Conservation (phyloP, 306 rosid species). For the Ochetophila trinervis region DNA sequence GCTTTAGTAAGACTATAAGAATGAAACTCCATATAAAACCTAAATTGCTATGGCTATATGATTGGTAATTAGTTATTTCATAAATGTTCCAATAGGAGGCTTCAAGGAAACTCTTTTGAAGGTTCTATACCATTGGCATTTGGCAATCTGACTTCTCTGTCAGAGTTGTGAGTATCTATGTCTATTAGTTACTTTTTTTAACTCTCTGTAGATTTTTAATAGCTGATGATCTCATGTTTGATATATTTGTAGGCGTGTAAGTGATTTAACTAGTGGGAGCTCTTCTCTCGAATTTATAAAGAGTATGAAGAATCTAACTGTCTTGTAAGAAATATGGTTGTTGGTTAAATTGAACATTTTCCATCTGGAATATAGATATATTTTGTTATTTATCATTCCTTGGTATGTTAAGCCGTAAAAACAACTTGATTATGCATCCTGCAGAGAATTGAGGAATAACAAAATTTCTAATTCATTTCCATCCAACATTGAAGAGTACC, state of each 20-base stretch:
- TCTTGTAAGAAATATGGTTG: constrained; percentile 44
- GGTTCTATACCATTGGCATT: constrained; percentile 67
- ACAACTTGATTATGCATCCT: constrained; percentile 20
- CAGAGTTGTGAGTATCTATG: constrained; percentile 54
- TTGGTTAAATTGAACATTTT: not conserved
- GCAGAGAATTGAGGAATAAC: constrained; percentile 64
- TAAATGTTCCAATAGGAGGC: constrained; percentile 48
- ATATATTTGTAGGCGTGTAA: constrained; percentile 47
- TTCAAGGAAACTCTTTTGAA: constrained; percentile 77
- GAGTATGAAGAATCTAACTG: constrained; percentile 57
- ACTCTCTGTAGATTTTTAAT: constrained; percentile 1
- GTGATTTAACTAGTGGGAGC: constrained; percentile 63
- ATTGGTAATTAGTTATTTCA: not conserved
- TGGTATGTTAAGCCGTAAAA: not conserved
- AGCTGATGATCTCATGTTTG: constrained; percentile 30
- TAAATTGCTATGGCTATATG: no score
- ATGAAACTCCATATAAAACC: no score
- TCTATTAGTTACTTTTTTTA: constrained; percentile 10
- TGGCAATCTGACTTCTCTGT: constrained; percentile 62
- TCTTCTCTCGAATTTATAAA: constrained; percentile 59
- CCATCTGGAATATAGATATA: not conserved
- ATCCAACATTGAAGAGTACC: constrained; percentile 51
- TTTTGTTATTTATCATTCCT: constrained; percentile 9
- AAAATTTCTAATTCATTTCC: constrained; percentile 66
- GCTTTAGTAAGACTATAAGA: no score